Evolutionary conservation across 2,329 filamentous ascomycete genomes (phyloP).

Genomic region (Calonectria naviculata): DNA sequence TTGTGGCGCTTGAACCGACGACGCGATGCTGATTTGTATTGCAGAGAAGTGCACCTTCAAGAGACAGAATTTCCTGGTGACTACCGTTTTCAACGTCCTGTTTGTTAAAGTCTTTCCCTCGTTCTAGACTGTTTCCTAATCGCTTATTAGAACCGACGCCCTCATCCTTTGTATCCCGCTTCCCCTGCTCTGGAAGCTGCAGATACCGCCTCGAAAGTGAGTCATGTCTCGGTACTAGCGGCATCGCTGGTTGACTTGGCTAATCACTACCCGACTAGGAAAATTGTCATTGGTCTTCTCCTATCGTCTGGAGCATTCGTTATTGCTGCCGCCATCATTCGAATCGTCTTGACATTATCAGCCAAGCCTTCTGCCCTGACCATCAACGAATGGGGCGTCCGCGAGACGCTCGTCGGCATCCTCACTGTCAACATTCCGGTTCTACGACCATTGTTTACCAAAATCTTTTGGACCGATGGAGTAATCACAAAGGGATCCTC

Average conservation of each 20-base stretch:
- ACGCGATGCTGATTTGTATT: background rate
- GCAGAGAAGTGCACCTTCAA: constrained; percentile 29
- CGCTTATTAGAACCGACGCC: constrained; percentile 26
- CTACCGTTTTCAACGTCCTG: constrained; percentile 36
- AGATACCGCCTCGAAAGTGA: constrained; percentile 34
- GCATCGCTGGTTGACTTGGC: background rate
- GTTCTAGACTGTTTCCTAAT: background rate
- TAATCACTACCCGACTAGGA: constrained; percentile 16
- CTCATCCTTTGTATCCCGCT: constrained; percentile 33
- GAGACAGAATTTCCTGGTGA: constrained; percentile 33
- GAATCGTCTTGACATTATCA: constrained; percentile 32
- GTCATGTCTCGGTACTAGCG: background rate
- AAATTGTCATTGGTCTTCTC: constrained; percentile 39
- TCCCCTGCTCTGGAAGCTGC: constrained; percentile 34
- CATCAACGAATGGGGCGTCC: constrained; percentile 41
- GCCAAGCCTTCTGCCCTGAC: constrained; percentile 36
- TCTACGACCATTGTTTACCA: constrained; percentile 25
- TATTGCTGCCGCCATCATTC: constrained; percentile 39
- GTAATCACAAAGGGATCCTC: background rate
- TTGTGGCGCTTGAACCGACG: background rate
- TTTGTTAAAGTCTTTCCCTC: too few relatives aligned
- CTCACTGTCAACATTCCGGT: constrained; percentile 48
- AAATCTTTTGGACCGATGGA: constrained; percentile 19
- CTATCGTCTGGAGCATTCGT: constrained; percentile 41
- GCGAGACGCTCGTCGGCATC: constrained; percentile 50